A percentile compares a stretch with the other conserved stretches of the same genome.
Evolutionary conservation across 805 yeast genomes (phyloP).

Genomic region (Metschnikowia lunata): DNA sequence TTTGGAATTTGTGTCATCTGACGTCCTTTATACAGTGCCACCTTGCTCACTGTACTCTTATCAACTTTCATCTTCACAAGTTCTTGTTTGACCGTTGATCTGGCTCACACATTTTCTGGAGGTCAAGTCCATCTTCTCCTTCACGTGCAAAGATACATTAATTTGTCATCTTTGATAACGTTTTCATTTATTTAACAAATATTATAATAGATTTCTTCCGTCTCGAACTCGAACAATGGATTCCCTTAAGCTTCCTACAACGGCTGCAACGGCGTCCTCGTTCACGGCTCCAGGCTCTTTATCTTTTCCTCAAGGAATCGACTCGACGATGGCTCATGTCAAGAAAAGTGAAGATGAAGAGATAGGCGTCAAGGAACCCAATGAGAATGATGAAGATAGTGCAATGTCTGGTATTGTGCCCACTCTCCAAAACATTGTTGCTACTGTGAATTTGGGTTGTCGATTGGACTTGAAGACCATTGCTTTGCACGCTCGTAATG

Average conservation of each 20-base stretch:
- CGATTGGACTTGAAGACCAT: conserved; percentile 93
- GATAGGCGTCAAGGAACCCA: conserved; percentile 29
- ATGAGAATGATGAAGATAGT: conserved; percentile 52
- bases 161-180: conserved; percentile 33
- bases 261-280: conserved; percentile 71
- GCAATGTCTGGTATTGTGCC: conserved; percentile 95
- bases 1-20: conserved; percentile 15
- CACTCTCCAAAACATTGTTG: conserved; percentile 91
- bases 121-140: conserved; percentile 2
- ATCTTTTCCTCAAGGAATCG: conserved; percentile 55
- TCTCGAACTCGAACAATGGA: conserved; percentile 44
- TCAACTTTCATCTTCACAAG: background rate
- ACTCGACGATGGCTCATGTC: conserved; percentile 6
- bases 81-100: conserved; percentile 11
- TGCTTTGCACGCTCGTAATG: conserved; percentile 97
- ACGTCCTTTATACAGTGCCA: conserved; percentile 16
- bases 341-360: conserved; percentile 17
- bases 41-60: conserved; percentile 7
- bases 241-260: conserved; percentile 69
- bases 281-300: conserved; percentile 65
- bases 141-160: conserved; percentile 35
- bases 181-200: conserved; percentile 9
- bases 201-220: conserved; percentile 12
- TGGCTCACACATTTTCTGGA: conserved; percentile 2
- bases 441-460: conserved; percentile 95